Conservation (phyloP, 2,329 filamentous ascomycete genomes). For the Keithomyces neogunnii region DNA sequence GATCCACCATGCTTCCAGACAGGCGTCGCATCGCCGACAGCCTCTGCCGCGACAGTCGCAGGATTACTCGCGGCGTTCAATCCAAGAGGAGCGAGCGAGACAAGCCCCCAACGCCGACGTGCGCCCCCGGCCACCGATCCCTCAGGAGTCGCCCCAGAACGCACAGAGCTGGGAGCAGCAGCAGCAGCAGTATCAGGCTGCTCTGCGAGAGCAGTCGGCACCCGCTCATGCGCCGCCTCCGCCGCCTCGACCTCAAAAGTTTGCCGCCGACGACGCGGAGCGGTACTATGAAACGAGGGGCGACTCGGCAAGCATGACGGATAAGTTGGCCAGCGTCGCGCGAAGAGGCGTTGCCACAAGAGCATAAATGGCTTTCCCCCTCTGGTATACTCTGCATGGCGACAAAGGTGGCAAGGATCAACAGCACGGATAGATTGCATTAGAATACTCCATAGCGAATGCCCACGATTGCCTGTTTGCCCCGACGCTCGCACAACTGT, state of each 20-base stretch:
- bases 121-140: slow-evolving; percentile 13
- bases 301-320: not conserved
- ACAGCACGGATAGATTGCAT: too few relatives aligned
- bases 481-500: too few relatives aligned
- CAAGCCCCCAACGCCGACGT: not conserved
- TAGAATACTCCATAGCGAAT: too few relatives aligned
- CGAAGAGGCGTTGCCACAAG: not conserved
- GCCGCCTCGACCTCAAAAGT: slow-evolving; percentile 28
- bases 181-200: slow-evolving; percentile 5
- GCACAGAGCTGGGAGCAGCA: slow-evolving; percentile 7
- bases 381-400: not conserved
- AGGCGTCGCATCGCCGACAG: slow-evolving; percentile 8
- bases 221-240: slow-evolving; percentile 23
- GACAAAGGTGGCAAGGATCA: not conserved
- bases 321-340: not conserved
- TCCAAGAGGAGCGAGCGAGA: slow-evolving; percentile 5
- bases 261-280: slow-evolving; percentile 25
- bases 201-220: slow-evolving; percentile 18
- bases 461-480: too few relatives aligned
- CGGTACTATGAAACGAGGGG: slow-evolving; percentile 19
- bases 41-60: slow-evolving; percentile 7
- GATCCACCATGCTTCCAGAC: slow-evolving; percentile 12
- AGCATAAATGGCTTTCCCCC: not conserved
- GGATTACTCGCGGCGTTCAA: slow-evolving; percentile 2
- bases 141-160: slow-evolving; percentile 13